Evolutionary conservation across 1,284 basidiomycete genomes (phyloP).

Genomic region (Phellinidium pouzarii): DNA sequence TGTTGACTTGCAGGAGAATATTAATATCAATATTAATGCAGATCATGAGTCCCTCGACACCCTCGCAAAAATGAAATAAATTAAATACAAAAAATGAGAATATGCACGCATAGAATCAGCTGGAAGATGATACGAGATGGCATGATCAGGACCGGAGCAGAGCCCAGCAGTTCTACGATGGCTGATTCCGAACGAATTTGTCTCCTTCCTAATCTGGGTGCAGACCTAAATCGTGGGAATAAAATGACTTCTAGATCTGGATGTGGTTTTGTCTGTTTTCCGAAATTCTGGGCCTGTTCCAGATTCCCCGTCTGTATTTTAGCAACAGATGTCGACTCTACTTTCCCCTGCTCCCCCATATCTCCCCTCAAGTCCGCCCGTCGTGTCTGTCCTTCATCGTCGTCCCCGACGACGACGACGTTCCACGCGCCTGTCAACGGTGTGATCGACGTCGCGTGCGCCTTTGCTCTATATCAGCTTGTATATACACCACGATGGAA

Average conservation of each 20-base stretch:
- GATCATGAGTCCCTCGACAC: too few relatives aligned
- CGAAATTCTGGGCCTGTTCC: neutral
- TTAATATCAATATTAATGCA: too few relatives aligned
- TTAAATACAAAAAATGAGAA: too few relatives aligned
- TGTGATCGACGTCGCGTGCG: neutral
- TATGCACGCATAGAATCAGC: constrained; percentile 2
- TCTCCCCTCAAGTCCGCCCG: constrained; percentile 1
- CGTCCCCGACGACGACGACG: neutral
- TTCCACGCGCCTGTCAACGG: neutral
- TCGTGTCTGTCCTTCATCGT: neutral
- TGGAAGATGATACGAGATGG: neutral
- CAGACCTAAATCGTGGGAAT: too few relatives aligned
- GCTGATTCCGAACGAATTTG: constrained; percentile 5
- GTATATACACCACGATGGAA: constrained; percentile 2
- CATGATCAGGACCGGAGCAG: neutral
- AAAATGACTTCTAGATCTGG: too few relatives aligned
- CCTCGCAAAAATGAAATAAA: too few relatives aligned
- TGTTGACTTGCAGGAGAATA: too few relatives aligned
- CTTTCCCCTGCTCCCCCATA: constrained; percentile 12
- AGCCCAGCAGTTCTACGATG: neutral
- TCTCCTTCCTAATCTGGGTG: too few relatives aligned
- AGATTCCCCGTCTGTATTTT: constrained; percentile 10
- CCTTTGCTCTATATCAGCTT: neutral
- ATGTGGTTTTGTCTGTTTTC: constrained; percentile 6
- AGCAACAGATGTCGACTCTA: constrained; percentile 8